Evolutionary conservation across 345 rosid species (phyloP), one percentile per base, ranked within the genome.

Genomic region (Hypericum perforatum): DNA sequence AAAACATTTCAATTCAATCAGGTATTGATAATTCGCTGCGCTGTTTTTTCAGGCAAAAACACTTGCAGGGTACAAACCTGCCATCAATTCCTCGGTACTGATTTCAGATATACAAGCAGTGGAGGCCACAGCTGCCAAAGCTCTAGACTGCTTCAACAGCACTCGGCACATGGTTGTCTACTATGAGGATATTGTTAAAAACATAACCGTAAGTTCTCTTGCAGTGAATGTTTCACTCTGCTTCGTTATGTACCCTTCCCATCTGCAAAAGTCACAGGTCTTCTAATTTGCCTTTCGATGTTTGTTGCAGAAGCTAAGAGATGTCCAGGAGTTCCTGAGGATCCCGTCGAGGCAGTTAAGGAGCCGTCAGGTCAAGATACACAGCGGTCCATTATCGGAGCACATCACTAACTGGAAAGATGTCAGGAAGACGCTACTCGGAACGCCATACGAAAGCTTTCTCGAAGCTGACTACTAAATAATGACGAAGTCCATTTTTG

Each of bases 281-380:
- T 22, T 22, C 32, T 22, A 22, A 22, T 22, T 4, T 22, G 32
- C 32, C 32, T 4, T 38, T 54, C 32, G 29, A 22, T n/a, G 3
- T 48, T 60, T 58, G 49, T 49, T 64, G 71, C 86, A 92, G 98
- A 88, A 63, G 72, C 71, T 88, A 54, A 60, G 73, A 50, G 85
- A 83, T 39, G 96, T 88, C 58, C 86, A 76, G 46, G 81, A 76
- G 60, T 92, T 88, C 61, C 71, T 92, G 40, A 68, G 78, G 69
- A 73, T 92, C 39, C 96, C 95, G 0, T 45, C 38, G 57, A 74
- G 71, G 81, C 61, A 77, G 45, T 64, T 92, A 59, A 76, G 59
- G 6, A 92, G 96, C 60, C 86, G 82, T 16, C 98, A 92, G 53
- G 89, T 92, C 47, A 92, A 92, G 40, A 92, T 92, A 70, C 98